Conservation (phyloP, 176 grass and related monocot genomes). For the Lolium perenne region DNA sequence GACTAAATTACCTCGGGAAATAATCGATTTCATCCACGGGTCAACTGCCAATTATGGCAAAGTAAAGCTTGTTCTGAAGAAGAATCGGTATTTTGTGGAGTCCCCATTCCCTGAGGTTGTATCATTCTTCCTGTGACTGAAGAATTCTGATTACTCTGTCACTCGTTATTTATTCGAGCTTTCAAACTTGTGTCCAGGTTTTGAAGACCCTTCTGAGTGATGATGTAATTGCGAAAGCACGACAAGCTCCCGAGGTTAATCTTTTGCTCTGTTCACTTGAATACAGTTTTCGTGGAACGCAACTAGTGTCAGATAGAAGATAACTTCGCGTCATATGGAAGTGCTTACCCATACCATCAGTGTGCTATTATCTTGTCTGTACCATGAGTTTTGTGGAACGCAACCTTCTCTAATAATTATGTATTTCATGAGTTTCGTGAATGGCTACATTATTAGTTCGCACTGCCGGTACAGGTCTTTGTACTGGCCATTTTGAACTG, state of each 20-base stretch:
- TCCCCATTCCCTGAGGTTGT: conserved; percentile 91
- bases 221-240: conserved; percentile 66
- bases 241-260: conserved; percentile 67
- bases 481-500: conserved; percentile 5
- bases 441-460: neutral
- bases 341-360: neutral
- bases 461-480: neutral
- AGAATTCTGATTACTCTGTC: conserved; percentile 3
- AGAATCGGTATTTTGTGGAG: conserved; percentile 94
- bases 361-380: conserved; percentile 2
- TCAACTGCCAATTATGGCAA: conserved; percentile 97
- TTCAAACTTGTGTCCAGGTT: conserved; percentile 54
- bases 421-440: conserved; percentile 5
- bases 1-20: conserved; percentile 83
- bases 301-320: conserved; percentile 19
- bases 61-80: conserved; percentile 99
- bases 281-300: conserved; percentile 11
- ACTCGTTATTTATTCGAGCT: conserved; percentile 21
- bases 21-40: conserved; percentile 96
- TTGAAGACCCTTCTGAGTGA: conserved; percentile 80
- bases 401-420: neutral
- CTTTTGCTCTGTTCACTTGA: neutral
- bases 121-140: conserved; percentile 43
- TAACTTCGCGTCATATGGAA: conserved; percentile 28
- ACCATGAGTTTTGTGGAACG: no score